Percentiles rank a stretch among this genome's conserved stretches.
Conservation (phyloP, 2,329 filamentous ascomycete species). For the Emergomyces africanus region DNA sequence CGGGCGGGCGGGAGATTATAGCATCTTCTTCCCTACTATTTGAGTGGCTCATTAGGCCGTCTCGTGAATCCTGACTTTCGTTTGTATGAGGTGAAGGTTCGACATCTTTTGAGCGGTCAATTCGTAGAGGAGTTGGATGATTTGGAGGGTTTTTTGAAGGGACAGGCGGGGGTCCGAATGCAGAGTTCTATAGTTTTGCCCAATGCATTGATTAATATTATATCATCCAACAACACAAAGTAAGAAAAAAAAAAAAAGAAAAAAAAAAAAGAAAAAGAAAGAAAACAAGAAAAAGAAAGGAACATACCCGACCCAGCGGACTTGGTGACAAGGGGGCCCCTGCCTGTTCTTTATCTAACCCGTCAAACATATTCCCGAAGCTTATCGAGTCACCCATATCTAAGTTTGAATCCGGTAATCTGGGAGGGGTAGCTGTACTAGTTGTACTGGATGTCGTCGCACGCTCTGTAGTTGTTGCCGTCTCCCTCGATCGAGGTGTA, state of each 20-base stretch:
- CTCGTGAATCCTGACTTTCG: slow-evolving; percentile 39
- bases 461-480: slow-evolving; percentile 27
- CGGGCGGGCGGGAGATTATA: neutral
- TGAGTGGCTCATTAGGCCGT: slow-evolving; percentile 31
- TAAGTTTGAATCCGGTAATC: slow-evolving; percentile 34
- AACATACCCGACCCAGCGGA: neutral
- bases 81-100: slow-evolving; percentile 40
- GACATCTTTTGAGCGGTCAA: slow-evolving; percentile 31
- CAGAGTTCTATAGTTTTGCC: slow-evolving; percentile 3
- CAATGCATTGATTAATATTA: neutral
- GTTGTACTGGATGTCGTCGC: slow-evolving; percentile 40
- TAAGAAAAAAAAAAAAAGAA: neutral
- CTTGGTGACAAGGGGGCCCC: neutral
- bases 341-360: slow-evolving; percentile 18
- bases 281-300: neutral
- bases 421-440: slow-evolving; percentile 39
- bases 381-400: slow-evolving; percentile 29
- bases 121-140: slow-evolving; percentile 30
- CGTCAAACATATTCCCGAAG: slow-evolving; percentile 42
- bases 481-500: slow-evolving; percentile 7
- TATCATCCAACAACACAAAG: neutral
- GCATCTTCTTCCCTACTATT: neutral
- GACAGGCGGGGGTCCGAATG: slow-evolving; percentile 13
- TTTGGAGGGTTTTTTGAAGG: slow-evolving; percentile 9
- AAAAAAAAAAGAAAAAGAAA: neutral